phyloP scores from a whole-genome alignment of 345 rosid species.

The Punica granatum region DNA sequence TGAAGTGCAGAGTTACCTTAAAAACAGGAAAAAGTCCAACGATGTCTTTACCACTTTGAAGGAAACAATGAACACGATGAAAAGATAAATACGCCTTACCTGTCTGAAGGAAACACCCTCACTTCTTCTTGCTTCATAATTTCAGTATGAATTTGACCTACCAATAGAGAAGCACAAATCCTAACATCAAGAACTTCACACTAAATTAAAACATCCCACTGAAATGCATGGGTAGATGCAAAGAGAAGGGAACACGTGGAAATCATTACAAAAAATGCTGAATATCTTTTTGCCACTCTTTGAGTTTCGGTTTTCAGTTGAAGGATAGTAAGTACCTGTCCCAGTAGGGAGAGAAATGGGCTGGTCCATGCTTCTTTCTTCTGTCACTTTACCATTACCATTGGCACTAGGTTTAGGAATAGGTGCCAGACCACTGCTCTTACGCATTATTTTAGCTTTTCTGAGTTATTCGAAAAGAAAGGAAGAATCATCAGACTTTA shows the following conservation, averaged over 20 bases:
- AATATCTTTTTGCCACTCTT: too few relatives aligned
- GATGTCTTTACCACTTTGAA: not conserved
- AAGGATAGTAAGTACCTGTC: too few relatives aligned
- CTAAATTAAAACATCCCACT: not conserved
- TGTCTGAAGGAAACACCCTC: conserved; percentile 12
- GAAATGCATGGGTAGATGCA: not conserved
- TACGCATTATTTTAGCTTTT: conserved; percentile 58
- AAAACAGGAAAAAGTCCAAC: not conserved
- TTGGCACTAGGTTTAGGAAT: conserved; percentile 4
- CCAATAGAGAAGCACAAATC: conserved; percentile 4
- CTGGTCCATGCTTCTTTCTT: conserved; percentile 31
- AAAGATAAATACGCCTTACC: conserved; percentile 2
- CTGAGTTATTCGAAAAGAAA: conserved; percentile 24
- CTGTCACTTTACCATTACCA: conserved; percentile 25
- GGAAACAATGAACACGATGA: not conserved
- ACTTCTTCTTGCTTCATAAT: conserved; percentile 25
- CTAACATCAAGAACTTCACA: not conserved
- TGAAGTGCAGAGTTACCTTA: not conserved
- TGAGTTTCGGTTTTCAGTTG: too few relatives aligned
- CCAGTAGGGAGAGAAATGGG: conserved; percentile 19
- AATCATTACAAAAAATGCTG: not conserved
- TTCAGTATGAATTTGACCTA: conserved; percentile 30
- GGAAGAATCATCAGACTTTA: not conserved
- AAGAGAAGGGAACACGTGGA: not conserved
- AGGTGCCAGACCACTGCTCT: conserved; percentile 21